Evolutionary conservation across 257 asterid genomes (phyloP).

Genomic region (Solanum lycopersicoides): DNA sequence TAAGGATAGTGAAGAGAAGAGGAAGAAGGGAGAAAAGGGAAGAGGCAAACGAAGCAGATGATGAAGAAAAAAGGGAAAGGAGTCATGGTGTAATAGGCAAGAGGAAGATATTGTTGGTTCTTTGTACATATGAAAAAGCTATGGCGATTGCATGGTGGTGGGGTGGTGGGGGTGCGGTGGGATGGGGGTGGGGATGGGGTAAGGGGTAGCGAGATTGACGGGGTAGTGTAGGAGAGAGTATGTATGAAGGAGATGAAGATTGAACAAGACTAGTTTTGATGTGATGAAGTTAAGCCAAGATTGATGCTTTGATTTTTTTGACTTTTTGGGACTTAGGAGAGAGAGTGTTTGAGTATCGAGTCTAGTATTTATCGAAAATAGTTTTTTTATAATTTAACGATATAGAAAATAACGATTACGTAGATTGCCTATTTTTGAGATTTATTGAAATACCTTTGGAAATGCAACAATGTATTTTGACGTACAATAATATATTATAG

Average conservation of each 20-base stretch:
- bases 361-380: background rate
- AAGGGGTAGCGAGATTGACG: background rate
- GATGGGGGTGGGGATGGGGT: background rate
- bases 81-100: constrained; percentile 12
- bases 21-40: constrained; percentile 1
- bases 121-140: constrained; percentile 5
- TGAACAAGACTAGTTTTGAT: background rate
- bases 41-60: constrained; percentile 6
- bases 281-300: background rate
- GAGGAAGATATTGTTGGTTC: background rate
- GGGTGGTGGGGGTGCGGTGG: background rate
- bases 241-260: background rate
- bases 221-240: background rate
- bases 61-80: constrained; percentile 2
- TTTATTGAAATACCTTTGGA: no score
- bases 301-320: background rate
- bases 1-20: constrained; percentile 20
- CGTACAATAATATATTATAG: no score
- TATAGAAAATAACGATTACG: background rate
- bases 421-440: no score
- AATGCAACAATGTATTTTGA: no score
- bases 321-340: background rate
- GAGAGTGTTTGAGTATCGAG: background rate
- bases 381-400: rapidly evolving
- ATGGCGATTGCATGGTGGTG: background rate